phyloP scores from a whole-genome alignment of 257 asterid genomes.

The Oldenlandia corymbosa region DNA sequence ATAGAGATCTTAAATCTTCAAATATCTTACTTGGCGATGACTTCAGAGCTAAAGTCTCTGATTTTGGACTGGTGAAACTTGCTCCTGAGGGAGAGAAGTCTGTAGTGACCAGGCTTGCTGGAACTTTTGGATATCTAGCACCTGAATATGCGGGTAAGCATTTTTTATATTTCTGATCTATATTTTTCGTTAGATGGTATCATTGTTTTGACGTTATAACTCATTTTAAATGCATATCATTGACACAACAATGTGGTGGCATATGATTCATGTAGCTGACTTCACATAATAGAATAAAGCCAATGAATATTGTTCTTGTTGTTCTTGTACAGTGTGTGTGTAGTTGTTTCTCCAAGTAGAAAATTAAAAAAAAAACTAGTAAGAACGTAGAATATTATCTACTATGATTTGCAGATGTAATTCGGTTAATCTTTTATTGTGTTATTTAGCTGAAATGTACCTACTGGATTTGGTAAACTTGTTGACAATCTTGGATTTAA shows the following conservation, averaged over 20 bases:
- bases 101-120: slow-evolving; percentile 78
- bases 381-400: background rate
- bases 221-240: background rate
- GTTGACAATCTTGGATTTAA: too few relatives aligned
- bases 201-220: background rate
- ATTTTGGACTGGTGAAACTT: slow-evolving; percentile 85
- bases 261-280: too few relatives aligned
- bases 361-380: too few relatives aligned
- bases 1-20: slow-evolving; percentile 81
- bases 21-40: slow-evolving; percentile 77
- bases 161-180: background rate
- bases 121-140: slow-evolving; percentile 87
- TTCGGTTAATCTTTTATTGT: background rate
- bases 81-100: slow-evolving; percentile 83
- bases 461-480: too few relatives aligned
- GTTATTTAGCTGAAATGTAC: too few relatives aligned
- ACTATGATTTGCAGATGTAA: background rate
- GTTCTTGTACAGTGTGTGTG: too few relatives aligned
- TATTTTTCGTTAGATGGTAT: background rate
- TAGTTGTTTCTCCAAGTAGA: too few relatives aligned
- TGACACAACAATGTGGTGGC: too few relatives aligned
- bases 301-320: too few relatives aligned
- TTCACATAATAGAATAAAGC: too few relatives aligned
- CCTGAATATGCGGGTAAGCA: slow-evolving; percentile 86
- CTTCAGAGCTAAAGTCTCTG: slow-evolving; percentile 78